Evolutionary conservation across 345 rosid genomes (phyloP).

Genomic region (Punica granatum): DNA sequence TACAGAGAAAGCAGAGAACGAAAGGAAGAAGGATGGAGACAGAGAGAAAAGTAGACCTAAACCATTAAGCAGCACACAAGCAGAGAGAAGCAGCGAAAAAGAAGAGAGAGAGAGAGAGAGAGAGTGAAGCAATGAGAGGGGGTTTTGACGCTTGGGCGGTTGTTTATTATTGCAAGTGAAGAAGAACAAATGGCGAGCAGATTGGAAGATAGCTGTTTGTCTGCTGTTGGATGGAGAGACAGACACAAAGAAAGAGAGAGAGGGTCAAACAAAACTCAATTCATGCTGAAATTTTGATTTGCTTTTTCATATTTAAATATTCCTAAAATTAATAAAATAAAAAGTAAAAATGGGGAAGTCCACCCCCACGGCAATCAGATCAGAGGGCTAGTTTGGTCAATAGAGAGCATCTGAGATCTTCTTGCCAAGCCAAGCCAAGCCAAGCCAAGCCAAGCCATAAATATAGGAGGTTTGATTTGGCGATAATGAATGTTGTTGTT

Average conservation of each 20-base stretch:
- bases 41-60: constrained; percentile 29
- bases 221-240: neutral
- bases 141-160: too few relatives aligned
- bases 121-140: too few relatives aligned
- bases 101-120: too few relatives aligned
- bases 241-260: neutral
- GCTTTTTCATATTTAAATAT: neutral
- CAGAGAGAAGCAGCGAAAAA: constrained; percentile 16
- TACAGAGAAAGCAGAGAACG: too few relatives aligned
- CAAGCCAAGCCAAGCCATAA: too few relatives aligned
- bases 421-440: too few relatives aligned
- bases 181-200: constrained; percentile 12
- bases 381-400: neutral
- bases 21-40: constrained; percentile 13
- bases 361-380: neutral
- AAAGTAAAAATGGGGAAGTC: too few relatives aligned
- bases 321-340: too few relatives aligned
- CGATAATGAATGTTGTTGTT: too few relatives aligned
- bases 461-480: too few relatives aligned
- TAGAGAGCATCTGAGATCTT: too few relatives aligned
- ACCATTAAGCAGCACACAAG: constrained; percentile 17
- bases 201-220: constrained; percentile 7
- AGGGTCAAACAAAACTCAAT: constrained; percentile 5
- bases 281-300: neutral
- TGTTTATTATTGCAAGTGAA: constrained; percentile 15